These are phyloP conservation scores for Fonsecaea pugnacius DNA, from an alignment of 2,329 filamentous ascomycete genomes.

Conservation along the genomic window DNA sequence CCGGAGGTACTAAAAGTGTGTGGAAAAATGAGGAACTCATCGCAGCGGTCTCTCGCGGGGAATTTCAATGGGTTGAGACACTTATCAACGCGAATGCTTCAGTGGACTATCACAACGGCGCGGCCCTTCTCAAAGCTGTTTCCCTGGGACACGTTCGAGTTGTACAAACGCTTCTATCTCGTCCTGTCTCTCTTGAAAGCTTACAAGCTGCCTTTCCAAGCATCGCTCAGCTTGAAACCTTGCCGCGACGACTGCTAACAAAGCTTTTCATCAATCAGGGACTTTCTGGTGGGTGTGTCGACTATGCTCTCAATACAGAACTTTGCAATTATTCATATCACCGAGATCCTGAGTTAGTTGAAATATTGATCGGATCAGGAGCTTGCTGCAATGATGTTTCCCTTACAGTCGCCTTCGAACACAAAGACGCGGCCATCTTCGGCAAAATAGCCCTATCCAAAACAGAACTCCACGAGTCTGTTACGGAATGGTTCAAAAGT, in stretches of 20 bases:
- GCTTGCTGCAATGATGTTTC: constrained; percentile 10
- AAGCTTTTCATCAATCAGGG: constrained; percentile 19
- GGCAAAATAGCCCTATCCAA: constrained; percentile 11
- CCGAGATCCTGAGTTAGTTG: constrained; percentile 15
- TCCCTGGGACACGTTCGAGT: constrained; percentile 6
- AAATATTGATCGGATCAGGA: constrained; percentile 11
- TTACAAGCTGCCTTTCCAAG: constrained; percentile 15
- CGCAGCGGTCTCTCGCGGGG: constrained; percentile 6
- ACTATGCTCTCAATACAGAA: constrained; percentile 15
- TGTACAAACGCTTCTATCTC: constrained; percentile 13
- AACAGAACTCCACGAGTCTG: constrained; percentile 7
- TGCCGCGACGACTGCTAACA: constrained; percentile 16
- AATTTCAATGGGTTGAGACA: background rate
- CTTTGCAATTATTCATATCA: constrained; percentile 23
- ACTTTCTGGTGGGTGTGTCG: constrained; percentile 14
- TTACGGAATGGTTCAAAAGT: constrained; percentile 11
- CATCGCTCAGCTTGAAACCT: constrained; percentile 8
- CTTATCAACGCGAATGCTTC: constrained; percentile 13
- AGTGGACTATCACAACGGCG: constrained; percentile 16
- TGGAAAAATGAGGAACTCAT: constrained; percentile 20
- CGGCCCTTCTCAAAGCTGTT: constrained; percentile 14
- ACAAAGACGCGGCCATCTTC: constrained; percentile 9
- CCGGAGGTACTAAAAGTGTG: background rate
- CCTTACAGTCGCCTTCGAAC: constrained; percentile 16
- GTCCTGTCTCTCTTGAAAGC: constrained; percentile 6